These are phyloP conservation scores for Cucumis melo DNA, from an alignment of 306 rosid genomes.

Conservation along the genomic window DNA sequence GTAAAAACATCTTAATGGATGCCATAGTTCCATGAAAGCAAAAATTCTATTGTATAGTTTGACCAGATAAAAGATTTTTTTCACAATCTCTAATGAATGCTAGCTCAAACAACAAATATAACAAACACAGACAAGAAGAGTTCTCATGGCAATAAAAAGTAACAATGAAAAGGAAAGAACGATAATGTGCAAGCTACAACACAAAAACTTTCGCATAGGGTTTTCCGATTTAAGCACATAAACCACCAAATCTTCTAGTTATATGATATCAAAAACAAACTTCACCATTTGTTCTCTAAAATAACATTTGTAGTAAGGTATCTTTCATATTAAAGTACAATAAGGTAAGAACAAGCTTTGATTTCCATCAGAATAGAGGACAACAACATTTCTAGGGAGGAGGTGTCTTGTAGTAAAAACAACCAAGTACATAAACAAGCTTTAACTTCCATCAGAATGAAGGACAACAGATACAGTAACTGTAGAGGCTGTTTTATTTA, in stretches of 20 bases:
- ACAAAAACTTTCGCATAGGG: not conserved
- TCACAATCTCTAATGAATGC: not conserved
- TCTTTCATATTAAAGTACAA: not conserved
- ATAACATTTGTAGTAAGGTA: not conserved
- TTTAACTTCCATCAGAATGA: too few relatives aligned
- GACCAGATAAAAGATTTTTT: not conserved
- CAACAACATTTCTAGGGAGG: too few relatives aligned
- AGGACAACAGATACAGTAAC: too few relatives aligned
- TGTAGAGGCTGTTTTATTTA: too few relatives aligned
- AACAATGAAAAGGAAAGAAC: not conserved
- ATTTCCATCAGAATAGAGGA: too few relatives aligned
- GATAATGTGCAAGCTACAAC: not conserved
- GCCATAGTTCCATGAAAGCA: not conserved
- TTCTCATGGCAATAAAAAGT: not conserved
- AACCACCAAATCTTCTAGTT: not conserved
- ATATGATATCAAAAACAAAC: not conserved
- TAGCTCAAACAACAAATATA: not conserved
- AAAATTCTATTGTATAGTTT: not conserved
- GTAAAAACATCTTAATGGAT: not conserved
- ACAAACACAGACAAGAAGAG: not conserved
- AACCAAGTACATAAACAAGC: too few relatives aligned
- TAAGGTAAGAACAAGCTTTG: conserved; percentile 7
- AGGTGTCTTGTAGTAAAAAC: too few relatives aligned
- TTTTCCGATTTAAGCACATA: not conserved
- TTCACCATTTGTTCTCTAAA: not conserved